Evolutionary conservation across 116 monocot genomes (phyloP).

Genomic region (Trichopus zeylanicus): DNA sequence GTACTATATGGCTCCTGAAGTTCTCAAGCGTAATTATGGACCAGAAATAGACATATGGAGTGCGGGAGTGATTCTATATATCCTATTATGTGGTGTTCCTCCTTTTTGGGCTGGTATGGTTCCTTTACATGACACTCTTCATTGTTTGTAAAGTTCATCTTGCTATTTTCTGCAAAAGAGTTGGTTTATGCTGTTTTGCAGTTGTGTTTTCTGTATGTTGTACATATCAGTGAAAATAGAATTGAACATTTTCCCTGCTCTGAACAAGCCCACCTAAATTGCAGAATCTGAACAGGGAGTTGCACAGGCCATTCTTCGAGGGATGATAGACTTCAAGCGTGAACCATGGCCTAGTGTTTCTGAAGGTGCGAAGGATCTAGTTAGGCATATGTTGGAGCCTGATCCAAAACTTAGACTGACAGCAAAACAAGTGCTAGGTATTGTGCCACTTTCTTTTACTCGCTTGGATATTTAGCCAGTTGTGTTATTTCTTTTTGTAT

Average conservation of each 20-base stretch:
- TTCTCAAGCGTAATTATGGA: slow-evolving; percentile 56
- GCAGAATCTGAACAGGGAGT: slow-evolving; percentile 70
- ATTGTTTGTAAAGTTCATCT: neutral
- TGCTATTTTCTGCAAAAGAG: neutral
- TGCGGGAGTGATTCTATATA: slow-evolving; percentile 63
- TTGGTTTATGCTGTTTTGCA: neutral
- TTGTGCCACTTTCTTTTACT: neutral
- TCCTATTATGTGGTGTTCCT: slow-evolving; percentile 53
- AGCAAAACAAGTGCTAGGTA: slow-evolving; percentile 71
- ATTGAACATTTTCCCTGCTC: neutral
- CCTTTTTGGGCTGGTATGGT: slow-evolving; percentile 58
- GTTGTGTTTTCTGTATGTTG: neutral
- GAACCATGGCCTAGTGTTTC: slow-evolving; percentile 73
- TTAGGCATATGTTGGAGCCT: slow-evolving; percentile 57
- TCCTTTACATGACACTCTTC: neutral
- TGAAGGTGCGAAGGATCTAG: slow-evolving; percentile 60
- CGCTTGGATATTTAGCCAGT: neutral
- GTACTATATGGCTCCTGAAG: slow-evolving; percentile 62
- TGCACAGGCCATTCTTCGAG: slow-evolving; percentile 65
- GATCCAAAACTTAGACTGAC: slow-evolving; percentile 50
- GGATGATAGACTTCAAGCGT: slow-evolving; percentile 51
- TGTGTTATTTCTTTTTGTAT: neutral
- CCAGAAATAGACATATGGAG: slow-evolving; percentile 70
- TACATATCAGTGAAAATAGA: too few species aligned
- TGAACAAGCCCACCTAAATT: slow-evolving; percentile 5